Evolutionary conservation across 371 early-diverging fungal genomes (phyloP).

Genomic region (Blyttiomyces sp.): DNA sequence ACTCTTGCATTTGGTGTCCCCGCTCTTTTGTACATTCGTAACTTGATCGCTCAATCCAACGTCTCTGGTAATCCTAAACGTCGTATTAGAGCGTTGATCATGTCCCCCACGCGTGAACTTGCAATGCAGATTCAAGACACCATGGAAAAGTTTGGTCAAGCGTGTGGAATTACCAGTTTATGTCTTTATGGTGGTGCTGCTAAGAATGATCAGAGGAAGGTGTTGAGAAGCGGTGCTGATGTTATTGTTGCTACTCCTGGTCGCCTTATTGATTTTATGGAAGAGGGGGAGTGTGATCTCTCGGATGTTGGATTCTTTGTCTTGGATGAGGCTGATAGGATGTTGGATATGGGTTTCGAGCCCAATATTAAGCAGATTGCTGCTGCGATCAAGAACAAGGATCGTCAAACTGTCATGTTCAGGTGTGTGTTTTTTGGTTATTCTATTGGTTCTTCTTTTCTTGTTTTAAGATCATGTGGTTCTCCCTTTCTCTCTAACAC

Average conservation of each 20-base stretch:
- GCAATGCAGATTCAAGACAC: constrained; percentile 87
- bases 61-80: constrained; percentile 18
- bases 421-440: constrained; percentile 45
- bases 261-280: constrained; percentile 92
- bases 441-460: constrained; percentile 27
- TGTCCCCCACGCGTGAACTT: constrained; percentile 95
- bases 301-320: constrained; percentile 83
- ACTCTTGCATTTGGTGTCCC: constrained; percentile 94
- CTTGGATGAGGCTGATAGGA: constrained; percentile 98
- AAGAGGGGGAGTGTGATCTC: constrained; percentile 68
- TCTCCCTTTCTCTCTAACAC: constrained; percentile 14
- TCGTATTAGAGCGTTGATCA: constrained; percentile 70
- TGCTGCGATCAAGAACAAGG: constrained; percentile 50
- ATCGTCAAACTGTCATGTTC: constrained; percentile 90
- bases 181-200: constrained; percentile 50
- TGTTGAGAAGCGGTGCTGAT: constrained; percentile 67
- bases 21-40: constrained; percentile 50
- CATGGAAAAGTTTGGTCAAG: constrained; percentile 31
- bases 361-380: constrained; percentile 81
- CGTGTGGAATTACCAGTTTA: constrained; percentile 13
- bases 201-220: constrained; percentile 65
- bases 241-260: constrained; percentile 98
- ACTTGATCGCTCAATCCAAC: constrained; percentile 16
- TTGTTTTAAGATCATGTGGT: constrained; percentile 29
- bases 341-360: constrained; percentile 95